Percentiles rank a stretch among this genome's conserved stretches.
Evolutionary conservation across 2,329 filamentous ascomycete species (phyloP).

Genomic region (Aspergillus viridinutans): DNA sequence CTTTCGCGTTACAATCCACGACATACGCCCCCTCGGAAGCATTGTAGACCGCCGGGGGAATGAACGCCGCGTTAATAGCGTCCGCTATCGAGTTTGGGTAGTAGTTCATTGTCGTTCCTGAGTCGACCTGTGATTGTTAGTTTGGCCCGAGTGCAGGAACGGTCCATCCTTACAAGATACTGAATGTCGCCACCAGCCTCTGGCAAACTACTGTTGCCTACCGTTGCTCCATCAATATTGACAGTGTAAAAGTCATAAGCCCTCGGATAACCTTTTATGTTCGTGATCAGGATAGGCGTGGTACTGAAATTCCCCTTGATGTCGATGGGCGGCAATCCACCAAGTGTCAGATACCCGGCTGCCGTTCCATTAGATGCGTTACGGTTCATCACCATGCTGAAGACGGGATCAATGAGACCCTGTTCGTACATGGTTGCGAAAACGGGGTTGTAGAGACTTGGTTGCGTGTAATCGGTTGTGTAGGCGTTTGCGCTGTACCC

Average conservation of each 20-base stretch:
- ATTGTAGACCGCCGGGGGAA: slow-evolving; percentile 35
- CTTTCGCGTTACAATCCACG: slow-evolving; percentile 41
- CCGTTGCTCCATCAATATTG: slow-evolving; percentile 13
- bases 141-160: not conserved
- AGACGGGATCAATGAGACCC: slow-evolving; percentile 42
- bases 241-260: slow-evolving; percentile 15
- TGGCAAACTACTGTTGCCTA: slow-evolving; percentile 8
- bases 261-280: slow-evolving; percentile 8
- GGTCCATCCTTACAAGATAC: slow-evolving; percentile 12
- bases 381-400: slow-evolving; percentile 47
- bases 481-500: slow-evolving; percentile 15
- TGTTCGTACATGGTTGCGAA: slow-evolving; percentile 48
- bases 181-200: slow-evolving; percentile 4
- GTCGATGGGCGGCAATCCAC: slow-evolving; percentile 13
- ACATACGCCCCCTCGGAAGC: slow-evolving; percentile 30
- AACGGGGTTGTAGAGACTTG: slow-evolving; percentile 46
- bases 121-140: slow-evolving; percentile 17
- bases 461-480: slow-evolving; percentile 18
- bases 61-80: slow-evolving; percentile 39
- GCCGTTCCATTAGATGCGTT: not conserved
- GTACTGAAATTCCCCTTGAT: slow-evolving; percentile 7
- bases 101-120: slow-evolving; percentile 33
- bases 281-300: slow-evolving; percentile 18
- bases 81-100: slow-evolving; percentile 29
- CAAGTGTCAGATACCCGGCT: slow-evolving; percentile 17